Evolutionary conservation across 345 rosid genomes (phyloP).

Genomic region (Xanthoceras sorbifolium): DNA sequence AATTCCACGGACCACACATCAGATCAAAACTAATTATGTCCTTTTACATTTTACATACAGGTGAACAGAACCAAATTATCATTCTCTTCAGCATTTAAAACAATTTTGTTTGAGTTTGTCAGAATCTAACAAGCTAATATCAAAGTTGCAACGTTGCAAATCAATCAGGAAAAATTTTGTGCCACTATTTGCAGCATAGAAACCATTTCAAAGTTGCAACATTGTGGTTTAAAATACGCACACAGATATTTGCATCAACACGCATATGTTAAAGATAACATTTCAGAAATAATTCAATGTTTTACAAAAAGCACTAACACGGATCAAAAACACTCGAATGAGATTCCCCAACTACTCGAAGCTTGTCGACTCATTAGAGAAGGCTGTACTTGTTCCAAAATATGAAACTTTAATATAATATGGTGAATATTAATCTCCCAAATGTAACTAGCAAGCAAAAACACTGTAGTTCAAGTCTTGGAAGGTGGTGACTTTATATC

Average conservation of each 20-base stretch:
- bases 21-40: background rate
- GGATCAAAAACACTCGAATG: background rate
- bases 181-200: background rate
- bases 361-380: too few relatives aligned
- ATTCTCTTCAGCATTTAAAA: background rate
- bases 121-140: background rate
- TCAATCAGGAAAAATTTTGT: background rate
- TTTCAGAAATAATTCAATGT: background rate
- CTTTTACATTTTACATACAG: background rate
- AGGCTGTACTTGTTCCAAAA: too few relatives aligned
- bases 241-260: background rate
- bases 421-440: too few relatives aligned
- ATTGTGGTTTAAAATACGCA: background rate
- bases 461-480: too few relatives aligned
- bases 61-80: background rate
- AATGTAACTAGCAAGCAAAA: too few relatives aligned
- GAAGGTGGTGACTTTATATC: background rate
- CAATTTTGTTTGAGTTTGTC: background rate
- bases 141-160: too few relatives aligned
- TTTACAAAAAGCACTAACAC: too few relatives aligned
- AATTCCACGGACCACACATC: background rate
- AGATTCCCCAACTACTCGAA: too few relatives aligned
- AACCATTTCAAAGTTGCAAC: background rate
- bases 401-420: too few relatives aligned
- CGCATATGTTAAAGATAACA: too few relatives aligned